These are phyloP conservation scores for Sordaria brevicollis DNA, from an alignment of 495 filamentous ascomycete genomes.

Conservation along the genomic window DNA sequence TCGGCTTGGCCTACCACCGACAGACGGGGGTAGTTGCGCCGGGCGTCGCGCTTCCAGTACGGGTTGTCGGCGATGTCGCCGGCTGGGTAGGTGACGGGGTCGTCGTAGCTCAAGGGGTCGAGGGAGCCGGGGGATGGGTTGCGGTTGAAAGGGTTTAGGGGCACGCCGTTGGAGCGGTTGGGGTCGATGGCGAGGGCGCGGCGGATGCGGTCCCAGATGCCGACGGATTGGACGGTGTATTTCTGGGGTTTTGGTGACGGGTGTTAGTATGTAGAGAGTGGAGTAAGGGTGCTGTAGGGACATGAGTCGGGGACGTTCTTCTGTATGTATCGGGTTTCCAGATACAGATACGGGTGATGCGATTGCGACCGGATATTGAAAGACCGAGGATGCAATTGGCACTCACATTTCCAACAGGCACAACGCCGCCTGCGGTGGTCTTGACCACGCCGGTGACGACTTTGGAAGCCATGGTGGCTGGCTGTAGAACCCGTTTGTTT, in stretches of 20 bases:
- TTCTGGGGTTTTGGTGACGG: conserved; percentile 52
- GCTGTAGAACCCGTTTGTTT: neutral
- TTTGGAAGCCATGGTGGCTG: conserved; percentile 45
- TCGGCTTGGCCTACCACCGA: conserved; percentile 76
- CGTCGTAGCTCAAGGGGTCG: conserved; percentile 70
- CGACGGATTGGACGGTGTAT: conserved; percentile 90
- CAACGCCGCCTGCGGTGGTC: conserved; percentile 36
- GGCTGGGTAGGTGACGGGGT: conserved; percentile 84
- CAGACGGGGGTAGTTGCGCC: conserved; percentile 74
- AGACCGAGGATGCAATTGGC: neutral
- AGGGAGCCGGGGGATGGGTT: conserved; percentile 74
- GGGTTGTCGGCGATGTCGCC: conserved; percentile 94
- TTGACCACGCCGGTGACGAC: conserved; percentile 41
- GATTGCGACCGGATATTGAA: too few species aligned
- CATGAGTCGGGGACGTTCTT: neutral
- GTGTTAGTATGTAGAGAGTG: neutral
- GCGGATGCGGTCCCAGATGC: conserved; percentile 81
- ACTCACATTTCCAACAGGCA: conserved; percentile 38
- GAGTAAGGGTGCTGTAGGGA: neutral
- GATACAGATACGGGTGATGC: too few species aligned
- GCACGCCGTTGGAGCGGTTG: conserved; percentile 80
- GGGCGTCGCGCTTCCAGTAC: conserved; percentile 92
- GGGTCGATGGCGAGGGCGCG: conserved; percentile 71
- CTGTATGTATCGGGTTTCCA: too few species aligned
- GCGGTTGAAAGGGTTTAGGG: conserved; percentile 86